Percentiles rank a stretch among this genome's conserved stretches.
Conservation (phyloP, 306 rosid genomes). For the Pueraria montana region DNA sequence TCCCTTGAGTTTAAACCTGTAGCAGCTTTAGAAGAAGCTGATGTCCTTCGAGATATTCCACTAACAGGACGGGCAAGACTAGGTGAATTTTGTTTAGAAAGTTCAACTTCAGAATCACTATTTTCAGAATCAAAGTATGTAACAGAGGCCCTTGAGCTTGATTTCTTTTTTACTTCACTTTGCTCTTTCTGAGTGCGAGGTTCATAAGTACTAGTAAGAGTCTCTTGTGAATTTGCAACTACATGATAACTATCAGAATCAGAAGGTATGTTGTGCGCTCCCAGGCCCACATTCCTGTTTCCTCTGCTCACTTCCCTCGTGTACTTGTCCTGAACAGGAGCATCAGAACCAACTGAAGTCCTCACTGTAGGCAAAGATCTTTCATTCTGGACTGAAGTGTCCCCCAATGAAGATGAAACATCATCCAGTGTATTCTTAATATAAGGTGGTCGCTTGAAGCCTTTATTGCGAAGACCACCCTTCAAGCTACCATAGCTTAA, state of each 20-base stretch:
- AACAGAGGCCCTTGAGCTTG: constrained; percentile 53
- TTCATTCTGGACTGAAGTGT: constrained; percentile 52
- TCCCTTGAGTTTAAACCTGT: constrained; percentile 47
- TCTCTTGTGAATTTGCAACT: constrained; percentile 47
- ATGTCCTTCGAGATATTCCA: constrained; percentile 75
- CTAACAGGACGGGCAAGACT: constrained; percentile 52
- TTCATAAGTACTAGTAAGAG: constrained; percentile 44
- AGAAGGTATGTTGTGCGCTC: constrained; percentile 40
- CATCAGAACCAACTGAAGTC: constrained; percentile 52
- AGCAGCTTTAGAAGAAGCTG: constrained; percentile 56
- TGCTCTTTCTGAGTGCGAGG: constrained; percentile 49
- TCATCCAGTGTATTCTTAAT: constrained; percentile 49
- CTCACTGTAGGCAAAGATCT: constrained; percentile 53
- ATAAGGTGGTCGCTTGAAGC: constrained; percentile 60
- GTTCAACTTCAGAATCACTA: constrained; percentile 66
- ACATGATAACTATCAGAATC: constrained; percentile 53
- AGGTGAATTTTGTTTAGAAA: constrained; percentile 53
- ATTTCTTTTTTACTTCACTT: constrained; percentile 52
- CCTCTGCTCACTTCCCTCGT: constrained; percentile 50
- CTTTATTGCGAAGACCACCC: constrained; percentile 90
- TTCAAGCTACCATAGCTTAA: constrained; percentile 70
- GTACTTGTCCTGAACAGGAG: constrained; percentile 56
- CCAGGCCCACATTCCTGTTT: constrained; percentile 45
- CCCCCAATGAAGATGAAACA: constrained; percentile 48
- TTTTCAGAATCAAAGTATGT: constrained; percentile 63